These are phyloP conservation scores for Harringtonia aguacate DNA, from an alignment of 2,329 filamentous ascomycete genomes.

Conservation along the genomic window DNA sequence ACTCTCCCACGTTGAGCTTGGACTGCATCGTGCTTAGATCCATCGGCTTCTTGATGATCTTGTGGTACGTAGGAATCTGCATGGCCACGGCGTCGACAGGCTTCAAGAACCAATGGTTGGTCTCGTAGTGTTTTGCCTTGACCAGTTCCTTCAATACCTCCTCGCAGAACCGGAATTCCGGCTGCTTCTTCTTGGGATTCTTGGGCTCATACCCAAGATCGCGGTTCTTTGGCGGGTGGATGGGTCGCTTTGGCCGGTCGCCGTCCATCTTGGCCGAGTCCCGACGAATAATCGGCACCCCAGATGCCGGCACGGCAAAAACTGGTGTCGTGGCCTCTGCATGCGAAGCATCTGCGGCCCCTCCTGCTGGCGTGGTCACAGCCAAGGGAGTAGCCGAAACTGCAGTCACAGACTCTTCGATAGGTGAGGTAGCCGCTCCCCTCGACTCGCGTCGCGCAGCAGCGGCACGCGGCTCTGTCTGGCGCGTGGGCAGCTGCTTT, in stretches of 20 bases:
- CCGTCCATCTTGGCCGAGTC: slow-evolving; percentile 71
- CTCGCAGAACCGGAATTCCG: slow-evolving; percentile 84
- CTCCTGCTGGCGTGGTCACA: slow-evolving; percentile 13
- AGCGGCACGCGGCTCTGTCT: slow-evolving; percentile 31
- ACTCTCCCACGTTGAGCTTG: slow-evolving; percentile 70
- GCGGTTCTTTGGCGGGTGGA: slow-evolving; percentile 81
- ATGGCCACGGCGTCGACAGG: slow-evolving; percentile 91
- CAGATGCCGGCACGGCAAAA: slow-evolving; percentile 69
- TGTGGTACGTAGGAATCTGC: slow-evolving; percentile 88
- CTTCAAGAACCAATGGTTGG: slow-evolving; percentile 65
- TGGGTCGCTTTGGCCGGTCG: slow-evolving; percentile 80
- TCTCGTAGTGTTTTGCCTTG: slow-evolving; percentile 56
- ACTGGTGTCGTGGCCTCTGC: slow-evolving; percentile 20
- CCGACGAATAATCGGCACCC: slow-evolving; percentile 71
- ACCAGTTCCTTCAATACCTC: slow-evolving; percentile 68
- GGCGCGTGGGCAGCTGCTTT: slow-evolving; percentile 34
- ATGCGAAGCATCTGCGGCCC: slow-evolving; percentile 19
- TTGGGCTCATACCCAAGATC: slow-evolving; percentile 79
- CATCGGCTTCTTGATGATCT: slow-evolving; percentile 94
- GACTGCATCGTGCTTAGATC: slow-evolving; percentile 72
- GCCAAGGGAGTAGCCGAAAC: slow-evolving; percentile 24
- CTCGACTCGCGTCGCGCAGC: slow-evolving; percentile 22
- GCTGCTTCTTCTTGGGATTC: slow-evolving; percentile 80
- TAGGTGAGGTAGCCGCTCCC: slow-evolving; percentile 20
- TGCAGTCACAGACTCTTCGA: slow-evolving; percentile 9